Conservation (phyloP, 75 land plant species). For the Chamaecyparis obtusa region DNA sequence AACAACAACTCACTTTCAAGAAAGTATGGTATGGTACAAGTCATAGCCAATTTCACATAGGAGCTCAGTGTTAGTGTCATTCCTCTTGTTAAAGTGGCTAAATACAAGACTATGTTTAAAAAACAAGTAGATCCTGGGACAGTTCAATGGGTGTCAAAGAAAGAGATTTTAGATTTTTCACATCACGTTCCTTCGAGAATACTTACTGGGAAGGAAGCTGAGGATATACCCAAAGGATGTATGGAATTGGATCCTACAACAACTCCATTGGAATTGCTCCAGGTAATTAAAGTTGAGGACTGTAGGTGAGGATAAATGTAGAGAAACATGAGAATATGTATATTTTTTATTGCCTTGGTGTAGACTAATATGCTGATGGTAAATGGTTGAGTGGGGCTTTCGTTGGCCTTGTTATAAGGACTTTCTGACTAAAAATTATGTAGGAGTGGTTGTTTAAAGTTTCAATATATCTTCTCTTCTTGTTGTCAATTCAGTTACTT, state of each 20-base stretch:
- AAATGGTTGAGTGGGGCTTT: too few species aligned
- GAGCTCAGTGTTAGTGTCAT: slow-evolving; percentile 55
- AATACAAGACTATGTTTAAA: slow-evolving; percentile 78
- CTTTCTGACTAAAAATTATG: too few species aligned
- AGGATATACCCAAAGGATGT: slow-evolving; percentile 53
- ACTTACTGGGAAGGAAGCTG: slow-evolving; percentile 53
- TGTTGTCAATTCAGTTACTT: too few species aligned
- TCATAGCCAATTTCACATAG: slow-evolving; percentile 54
- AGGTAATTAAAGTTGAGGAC: slow-evolving; percentile 24
- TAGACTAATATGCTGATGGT: too few species aligned
- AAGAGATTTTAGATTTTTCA: slow-evolving; percentile 78
- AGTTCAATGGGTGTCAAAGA: slow-evolving; percentile 45
- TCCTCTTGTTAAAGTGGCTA: slow-evolving; percentile 60
- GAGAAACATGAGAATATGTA: neutral
- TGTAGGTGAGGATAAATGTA: slow-evolving; percentile 1
- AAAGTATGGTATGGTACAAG: slow-evolving; percentile 85
- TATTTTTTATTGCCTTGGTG: too few species aligned
- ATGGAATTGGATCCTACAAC: slow-evolving; percentile 90
- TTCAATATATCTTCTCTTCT: too few species aligned
- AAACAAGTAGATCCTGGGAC: slow-evolving; percentile 26
- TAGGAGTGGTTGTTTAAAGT: too few species aligned
- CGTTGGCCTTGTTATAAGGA: too few species aligned
- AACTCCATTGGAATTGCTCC: slow-evolving; percentile 58
- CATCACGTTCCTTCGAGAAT: slow-evolving; percentile 70
- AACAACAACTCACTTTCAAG: neutral